phyloP scores from a whole-genome alignment of 169 alveolate species.

The Plasmodium relictum region DNA sequence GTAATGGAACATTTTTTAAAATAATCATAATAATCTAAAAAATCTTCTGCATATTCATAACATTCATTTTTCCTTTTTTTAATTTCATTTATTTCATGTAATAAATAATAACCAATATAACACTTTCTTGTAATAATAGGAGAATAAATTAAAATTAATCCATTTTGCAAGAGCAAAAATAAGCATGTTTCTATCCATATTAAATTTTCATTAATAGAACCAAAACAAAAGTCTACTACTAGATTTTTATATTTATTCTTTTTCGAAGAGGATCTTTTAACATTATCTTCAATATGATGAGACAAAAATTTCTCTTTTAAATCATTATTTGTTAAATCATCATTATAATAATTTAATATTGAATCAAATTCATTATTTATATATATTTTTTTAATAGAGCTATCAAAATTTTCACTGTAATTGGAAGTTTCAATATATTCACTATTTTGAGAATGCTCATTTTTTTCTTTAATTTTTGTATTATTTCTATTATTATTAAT shows the following conservation, averaged over 20 bases:
- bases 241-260: slow-evolving; percentile 53
- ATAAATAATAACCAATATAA: slow-evolving; percentile 40
- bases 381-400: neutral
- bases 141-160: slow-evolving; percentile 54
- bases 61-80: neutral
- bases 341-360: slow-evolving; percentile 3
- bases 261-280: slow-evolving; percentile 8
- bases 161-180: slow-evolving; percentile 35
- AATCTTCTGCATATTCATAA: slow-evolving; percentile 34
- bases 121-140: slow-evolving; percentile 51
- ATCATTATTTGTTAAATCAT: slow-evolving; percentile 10
- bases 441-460: neutral
- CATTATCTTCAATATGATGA: slow-evolving; percentile 1
- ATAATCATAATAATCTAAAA: slow-evolving; percentile 26
- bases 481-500: no score
- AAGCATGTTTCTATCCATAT: slow-evolving; percentile 68
- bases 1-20: slow-evolving; percentile 24
- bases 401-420: neutral
- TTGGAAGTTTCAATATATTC: slow-evolving; percentile 2
- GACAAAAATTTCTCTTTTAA: neutral
- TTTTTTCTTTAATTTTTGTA: no score
- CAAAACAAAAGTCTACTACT: slow-evolving; percentile 67
- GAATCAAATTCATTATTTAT: slow-evolving; percentile 1
- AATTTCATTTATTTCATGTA: slow-evolving; percentile 30
- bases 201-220: slow-evolving; percentile 28